Evolutionary conservation across 2,329 filamentous ascomycete species (phyloP), one percentile per base, ranked within the genome.

Genomic region (Ceratocystis cubensis): DNA sequence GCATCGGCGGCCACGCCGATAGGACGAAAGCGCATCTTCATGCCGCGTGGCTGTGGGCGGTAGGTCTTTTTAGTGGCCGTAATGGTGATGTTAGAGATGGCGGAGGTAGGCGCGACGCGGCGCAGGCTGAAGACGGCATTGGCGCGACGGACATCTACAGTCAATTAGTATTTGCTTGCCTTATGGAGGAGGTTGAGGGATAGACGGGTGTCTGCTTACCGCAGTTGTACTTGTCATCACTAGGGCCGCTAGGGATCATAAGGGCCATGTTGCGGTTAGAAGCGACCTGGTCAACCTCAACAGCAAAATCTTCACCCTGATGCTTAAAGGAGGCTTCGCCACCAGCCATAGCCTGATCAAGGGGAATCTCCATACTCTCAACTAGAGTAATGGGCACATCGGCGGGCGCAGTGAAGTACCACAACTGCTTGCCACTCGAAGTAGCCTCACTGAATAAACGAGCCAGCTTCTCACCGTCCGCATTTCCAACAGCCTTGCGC

Each of bases 371-470:
- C 69, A 90, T 77, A 69, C 86, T 80, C 72, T 85, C 82, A 61
- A 91, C 76, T 1, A 87, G 79, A 10, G 82, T 84, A 66, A 91
- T 80, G n/a, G 88, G 84, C 2, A 91, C 77, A 10, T 83, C 84
- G 5, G 84, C 82, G 1, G 88, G 88, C 2, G 87, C 85, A 8
- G 86, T 89, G 71, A 92, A 89, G 73, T 91, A 89, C 88, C 88
- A 92, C 68, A 91, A 79, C 73, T 91, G 85, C 77, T 90, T 91
- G 69, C 86, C 86, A 66, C 84, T 77, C 6, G 87, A 73, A 70
- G 83, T 82, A 65, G 81, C 80, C 67, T 82, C 78, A 71, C 78
- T 81, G 71, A 88, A 84, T 65, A 87, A 75, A 25, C 81, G 76
- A 7, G 80, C 74, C 68, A 83, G 75, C 72, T 82, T 76, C 70